Evolutionary conservation across 2,329 filamentous ascomycete species (phyloP), one percentile per base, ranked within the genome.

Genomic region (Colletotrichum simmondsii): DNA sequence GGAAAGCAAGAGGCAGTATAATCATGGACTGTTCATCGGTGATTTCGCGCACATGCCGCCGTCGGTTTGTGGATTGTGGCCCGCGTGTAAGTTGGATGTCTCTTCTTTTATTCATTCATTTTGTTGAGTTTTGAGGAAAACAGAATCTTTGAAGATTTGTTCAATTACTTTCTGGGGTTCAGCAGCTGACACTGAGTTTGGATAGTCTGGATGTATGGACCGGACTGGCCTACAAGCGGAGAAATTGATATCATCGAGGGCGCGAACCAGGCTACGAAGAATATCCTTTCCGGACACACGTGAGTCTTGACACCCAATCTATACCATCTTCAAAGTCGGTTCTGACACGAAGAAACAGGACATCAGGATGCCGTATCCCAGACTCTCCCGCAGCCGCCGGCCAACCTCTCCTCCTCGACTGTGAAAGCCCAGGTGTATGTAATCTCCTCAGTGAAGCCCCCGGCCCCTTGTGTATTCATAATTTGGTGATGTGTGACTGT

Each of bases 21-120:
- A 86, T 35, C 86, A 91, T 75, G 93, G 92, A 1, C 87, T 95
- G 11, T 90, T 95, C 76, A 91, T 95, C 62, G 86, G 92, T 26
- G 93, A 95, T 79, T 88, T 95, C 64, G 85, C 86, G 22, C 93
- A 95, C 76, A 95, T 95, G 92, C 92, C 93, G 3, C 87, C 86
- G 2, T 90, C 91, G 2, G 85, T 89, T 63, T 95, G 93, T 75
- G 93, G 93, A 26, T 87, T 90, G 26, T 95, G 93, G 93, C 93
- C 93, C 66, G 91, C 92, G 81, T 94, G 88, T 91, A 83, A 80
- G n/a, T n/a, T n/a, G n/a, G n/a, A n/a, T n/a, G n/a, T n/a, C n/a
- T n/a, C n/a, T n/a, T n/a, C n/a, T n/a, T n/a, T n/a, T n/a, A n/a
- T n/a, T n/a, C n/a, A n/a, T n/a, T n/a, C n/a, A n/a, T n/a, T n/a